Evolutionary conservation across 1,284 basidiomycete species (phyloP).

Genomic region (Cutaneotrichosporon daszewskae): DNA sequence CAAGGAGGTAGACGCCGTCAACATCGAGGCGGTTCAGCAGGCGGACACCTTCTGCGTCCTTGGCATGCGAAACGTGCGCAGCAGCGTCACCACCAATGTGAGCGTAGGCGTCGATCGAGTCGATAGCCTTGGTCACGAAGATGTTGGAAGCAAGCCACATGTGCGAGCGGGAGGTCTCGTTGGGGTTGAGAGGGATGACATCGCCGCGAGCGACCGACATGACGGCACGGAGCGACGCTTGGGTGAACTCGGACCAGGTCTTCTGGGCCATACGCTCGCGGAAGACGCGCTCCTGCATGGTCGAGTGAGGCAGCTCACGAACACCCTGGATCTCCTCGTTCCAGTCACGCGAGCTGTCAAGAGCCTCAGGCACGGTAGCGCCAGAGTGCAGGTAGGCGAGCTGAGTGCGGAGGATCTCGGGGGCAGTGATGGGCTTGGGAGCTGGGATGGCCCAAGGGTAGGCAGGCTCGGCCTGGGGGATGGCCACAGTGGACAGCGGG

Average conservation of each 20-base stretch:
- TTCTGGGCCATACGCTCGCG: constrained; percentile 55
- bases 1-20: constrained; percentile 74
- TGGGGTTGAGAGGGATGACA: constrained; percentile 54
- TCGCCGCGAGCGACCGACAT: constrained; percentile 52
- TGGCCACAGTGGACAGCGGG: constrained; percentile 49
- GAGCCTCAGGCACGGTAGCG: constrained; percentile 50
- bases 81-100: constrained; percentile 57
- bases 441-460: constrained; percentile 52
- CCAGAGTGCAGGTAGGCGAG: constrained; percentile 55
- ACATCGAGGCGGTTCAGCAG: constrained; percentile 56
- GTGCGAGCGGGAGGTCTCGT: constrained; percentile 52
- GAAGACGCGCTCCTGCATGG: constrained; percentile 52
- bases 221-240: constrained; percentile 52
- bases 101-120: constrained; percentile 53
- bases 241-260: constrained; percentile 54
- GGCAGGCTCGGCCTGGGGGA: constrained; percentile 53
- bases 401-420: constrained; percentile 54
- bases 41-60: constrained; percentile 55
- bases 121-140: constrained; percentile 55
- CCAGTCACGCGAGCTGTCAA: constrained; percentile 56
- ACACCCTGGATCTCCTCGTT: constrained; percentile 57
- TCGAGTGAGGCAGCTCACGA: constrained; percentile 52
- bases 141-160: constrained; percentile 57
- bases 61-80: constrained; percentile 54
- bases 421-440: constrained; percentile 41